phyloP scores from a whole-genome alignment of 805 yeast species.

The Zygoascus biomembranicola region DNA sequence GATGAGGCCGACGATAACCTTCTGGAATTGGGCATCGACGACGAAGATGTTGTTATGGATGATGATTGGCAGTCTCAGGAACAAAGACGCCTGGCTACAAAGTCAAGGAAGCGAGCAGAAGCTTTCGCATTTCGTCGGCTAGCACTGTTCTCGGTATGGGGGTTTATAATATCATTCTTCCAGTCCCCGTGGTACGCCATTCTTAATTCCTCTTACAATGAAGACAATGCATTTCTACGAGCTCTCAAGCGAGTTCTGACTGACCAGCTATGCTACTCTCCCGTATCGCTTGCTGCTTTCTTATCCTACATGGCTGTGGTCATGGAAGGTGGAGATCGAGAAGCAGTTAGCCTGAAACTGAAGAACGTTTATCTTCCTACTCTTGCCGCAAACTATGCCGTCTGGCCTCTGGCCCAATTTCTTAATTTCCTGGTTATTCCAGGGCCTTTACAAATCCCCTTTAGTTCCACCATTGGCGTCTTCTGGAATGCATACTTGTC shows the following conservation, averaged over 20 bases:
- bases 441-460: constrained; percentile 79
- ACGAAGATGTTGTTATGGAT: neutral
- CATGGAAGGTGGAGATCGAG: constrained; percentile 63
- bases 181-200: constrained; percentile 88
- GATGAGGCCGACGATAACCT: constrained; percentile 29
- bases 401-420: constrained; percentile 87
- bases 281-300: constrained; percentile 70
- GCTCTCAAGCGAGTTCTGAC: constrained; percentile 80
- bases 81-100: neutral
- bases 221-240: constrained; percentile 65
- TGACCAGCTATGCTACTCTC: constrained; percentile 86
- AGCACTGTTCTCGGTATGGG: constrained; percentile 81
- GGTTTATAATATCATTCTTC: constrained; percentile 68
- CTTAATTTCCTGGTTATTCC: constrained; percentile 74
- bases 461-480: constrained; percentile 78
- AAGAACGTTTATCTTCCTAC: constrained; percentile 54
- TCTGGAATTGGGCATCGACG: constrained; percentile 27
- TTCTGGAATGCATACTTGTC: constrained; percentile 88
- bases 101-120: constrained; percentile 10
- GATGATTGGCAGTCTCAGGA: constrained; percentile 8
- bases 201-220: constrained; percentile 66
- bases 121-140: constrained; percentile 61
- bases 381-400: constrained; percentile 63
- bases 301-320: constrained; percentile 78
- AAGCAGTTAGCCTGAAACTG: constrained; percentile 57